Conservation (phyloP, 805 yeast species). For the Torulaspora indica region DNA sequence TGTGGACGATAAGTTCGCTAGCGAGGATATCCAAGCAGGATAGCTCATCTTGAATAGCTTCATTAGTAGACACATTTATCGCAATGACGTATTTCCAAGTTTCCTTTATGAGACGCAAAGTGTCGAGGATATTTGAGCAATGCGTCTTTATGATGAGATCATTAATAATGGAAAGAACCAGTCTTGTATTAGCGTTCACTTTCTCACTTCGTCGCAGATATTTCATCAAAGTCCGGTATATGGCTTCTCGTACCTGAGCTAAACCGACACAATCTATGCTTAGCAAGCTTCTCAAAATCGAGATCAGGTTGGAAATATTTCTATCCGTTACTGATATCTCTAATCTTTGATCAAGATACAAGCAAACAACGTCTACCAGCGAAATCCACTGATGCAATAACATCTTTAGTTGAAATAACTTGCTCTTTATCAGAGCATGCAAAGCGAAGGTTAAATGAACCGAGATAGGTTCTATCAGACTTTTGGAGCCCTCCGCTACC, state of each 20-base stretch:
- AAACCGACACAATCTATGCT: slow-evolving; percentile 27
- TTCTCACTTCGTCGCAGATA: slow-evolving; percentile 24
- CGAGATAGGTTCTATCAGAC: slow-evolving; percentile 20
- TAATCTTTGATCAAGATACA: slow-evolving; percentile 14
- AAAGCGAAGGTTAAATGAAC: slow-evolving; percentile 28
- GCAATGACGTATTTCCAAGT: slow-evolving; percentile 38
- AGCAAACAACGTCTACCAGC: slow-evolving; percentile 17
- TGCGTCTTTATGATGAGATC: slow-evolving; percentile 41
- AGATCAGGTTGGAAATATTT: slow-evolving; percentile 28
- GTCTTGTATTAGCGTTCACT: slow-evolving; percentile 33
- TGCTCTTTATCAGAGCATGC: slow-evolving; percentile 18
- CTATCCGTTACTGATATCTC: slow-evolving; percentile 24
- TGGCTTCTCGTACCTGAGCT: slow-evolving; percentile 15
- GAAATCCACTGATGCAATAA: slow-evolving; percentile 26
- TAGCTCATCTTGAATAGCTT: slow-evolving; percentile 42
- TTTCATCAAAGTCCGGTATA: slow-evolving; percentile 19
- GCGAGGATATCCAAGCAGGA: slow-evolving; percentile 44
- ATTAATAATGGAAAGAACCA: slow-evolving; percentile 44
- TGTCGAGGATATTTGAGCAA: slow-evolving; percentile 38
- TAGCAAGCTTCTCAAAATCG: slow-evolving; percentile 24
- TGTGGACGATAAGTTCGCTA: slow-evolving; percentile 37
- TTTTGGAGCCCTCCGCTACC: slow-evolving; percentile 11
- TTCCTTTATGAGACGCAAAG: slow-evolving; percentile 38
- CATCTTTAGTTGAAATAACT: slow-evolving; percentile 25
- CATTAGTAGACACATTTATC: slow-evolving; percentile 42